Base-by-base conservation (phyloP, 2,329 filamentous ascomycete genomes). In the Orbilia ellipsospora region DNA sequence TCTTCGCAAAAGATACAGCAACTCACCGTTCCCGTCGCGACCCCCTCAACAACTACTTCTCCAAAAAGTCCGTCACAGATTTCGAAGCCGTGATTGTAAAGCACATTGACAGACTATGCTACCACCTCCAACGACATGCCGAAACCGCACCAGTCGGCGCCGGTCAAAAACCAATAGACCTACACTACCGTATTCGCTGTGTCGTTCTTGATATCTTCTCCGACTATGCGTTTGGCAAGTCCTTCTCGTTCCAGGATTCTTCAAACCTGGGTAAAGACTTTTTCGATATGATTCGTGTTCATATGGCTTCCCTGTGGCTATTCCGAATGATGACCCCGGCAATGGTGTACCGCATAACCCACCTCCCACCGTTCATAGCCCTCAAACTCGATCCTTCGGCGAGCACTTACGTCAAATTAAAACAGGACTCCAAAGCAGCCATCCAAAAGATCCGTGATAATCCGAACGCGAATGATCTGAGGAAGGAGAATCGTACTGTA, bases 141-240 rank as follows among this genome's bases (percentile, higher is more conserved):
- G 55, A 60, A 16, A 68, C 40, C 23, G 28, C 48, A 10, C 50
- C 62, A 8, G 12, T 54, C 31, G 31, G 31, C 31, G 31, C 31
- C 31, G 15, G 55, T 16, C 54, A 52, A 28, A 18, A 60, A 45
- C 55, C 64, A 15, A 68, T 65, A n/a, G 62, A 65, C 18, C n/a
- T 60, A 8, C 54, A 68, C 28, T 68, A 60, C 20, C 54, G 64
- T 15, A 68, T 68, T 23, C 54, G 54, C 16, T 54, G 54, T 20
- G 60, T 68, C 42, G 64, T 68, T 26, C 36, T 68, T 13, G 64
- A 68, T 42, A 68, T 68, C 42, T 60, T 60, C 54, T 68, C 64
- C n/a, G 64, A 68, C 18, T 60, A 60, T 56, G 64, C 64, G 15
- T 68, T 68, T 16, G 55, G 64, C 54, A 68, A 68, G 44, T 68